phyloP scores from a whole-genome alignment of 169 alveolate species.

The Eimeria zaria region DNA sequence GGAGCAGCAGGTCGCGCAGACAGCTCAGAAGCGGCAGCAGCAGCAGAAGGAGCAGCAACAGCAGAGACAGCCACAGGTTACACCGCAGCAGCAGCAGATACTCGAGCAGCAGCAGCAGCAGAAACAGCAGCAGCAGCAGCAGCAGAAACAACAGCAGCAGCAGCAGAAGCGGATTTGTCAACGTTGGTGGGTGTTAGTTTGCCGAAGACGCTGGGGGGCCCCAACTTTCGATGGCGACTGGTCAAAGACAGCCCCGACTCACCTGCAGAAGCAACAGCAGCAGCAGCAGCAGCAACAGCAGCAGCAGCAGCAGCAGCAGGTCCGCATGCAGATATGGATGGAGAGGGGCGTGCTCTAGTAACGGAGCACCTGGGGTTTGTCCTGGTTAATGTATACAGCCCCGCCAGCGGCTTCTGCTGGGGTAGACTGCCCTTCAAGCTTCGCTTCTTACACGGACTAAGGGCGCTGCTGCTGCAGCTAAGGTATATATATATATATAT shows the following conservation, averaged over 20 bases:
- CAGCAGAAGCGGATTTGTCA: not conserved
- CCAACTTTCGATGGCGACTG: not conserved
- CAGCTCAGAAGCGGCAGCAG: not conserved
- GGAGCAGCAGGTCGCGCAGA: not conserved
- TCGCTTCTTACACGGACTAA: not conserved
- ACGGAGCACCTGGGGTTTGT: not conserved
- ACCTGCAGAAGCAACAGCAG: not conserved
- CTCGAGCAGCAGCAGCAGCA: not conserved
- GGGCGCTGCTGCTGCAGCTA: constrained; percentile 21
- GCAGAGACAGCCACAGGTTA: not conserved
- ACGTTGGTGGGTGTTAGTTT: too few species aligned
- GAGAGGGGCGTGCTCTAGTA: not conserved
- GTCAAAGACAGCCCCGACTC: not conserved
- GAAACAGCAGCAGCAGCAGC: constrained; percentile 3
- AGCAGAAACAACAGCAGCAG: not conserved
- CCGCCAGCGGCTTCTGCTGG: not conserved
- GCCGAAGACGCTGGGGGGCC: not conserved
- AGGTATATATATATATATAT: not conserved
- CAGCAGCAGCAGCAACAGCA: constrained; percentile 24
- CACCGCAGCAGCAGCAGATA: not conserved
- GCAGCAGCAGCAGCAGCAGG: not conserved
- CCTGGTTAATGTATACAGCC: not conserved
- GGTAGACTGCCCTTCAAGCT: not conserved
- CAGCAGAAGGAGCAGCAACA: not conserved
- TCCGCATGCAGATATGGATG: not conserved